phyloP scores from a whole-genome alignment of 2,329 filamentous ascomycete genomes.

The Fusarium abutilonis region DNA sequence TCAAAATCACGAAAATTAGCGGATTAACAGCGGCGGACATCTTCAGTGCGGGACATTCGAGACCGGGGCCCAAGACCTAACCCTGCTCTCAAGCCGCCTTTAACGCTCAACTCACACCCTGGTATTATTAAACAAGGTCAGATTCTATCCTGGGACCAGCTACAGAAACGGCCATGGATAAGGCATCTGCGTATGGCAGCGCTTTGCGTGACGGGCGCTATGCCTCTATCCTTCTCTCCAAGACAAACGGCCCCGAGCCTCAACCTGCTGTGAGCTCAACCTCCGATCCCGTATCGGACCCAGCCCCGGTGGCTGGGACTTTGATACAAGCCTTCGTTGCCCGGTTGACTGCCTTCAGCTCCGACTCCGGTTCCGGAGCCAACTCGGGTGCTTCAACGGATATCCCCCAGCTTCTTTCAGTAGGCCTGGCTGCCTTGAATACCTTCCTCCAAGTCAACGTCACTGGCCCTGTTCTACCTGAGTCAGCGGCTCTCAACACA shows the following conservation, averaged over 20 bases:
- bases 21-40: not conserved
- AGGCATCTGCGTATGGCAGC: conserved; percentile 21
- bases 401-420: conserved; percentile 37
- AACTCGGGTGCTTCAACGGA: conserved; percentile 6
- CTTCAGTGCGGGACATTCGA: conserved; percentile 8
- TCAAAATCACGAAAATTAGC: not conserved
- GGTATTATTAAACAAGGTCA: not conserved
- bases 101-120: conserved; percentile 24
- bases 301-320: conserved; percentile 36
- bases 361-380: conserved; percentile 12
- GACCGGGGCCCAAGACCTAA: conserved; percentile 37
- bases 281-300: conserved; percentile 35
- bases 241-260: conserved; percentile 14
- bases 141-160: not conserved
- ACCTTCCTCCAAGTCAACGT: conserved; percentile 88
- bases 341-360: conserved; percentile 14
- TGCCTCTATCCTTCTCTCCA: conserved; percentile 39
- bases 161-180: conserved; percentile 12
- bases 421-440: conserved; percentile 63
- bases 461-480: conserved; percentile 80
- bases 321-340: conserved; percentile 37
- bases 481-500: conserved; percentile 45
- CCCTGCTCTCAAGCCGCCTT: conserved; percentile 25
- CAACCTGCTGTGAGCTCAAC: conserved; percentile 31
- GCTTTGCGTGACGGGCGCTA: conserved; percentile 42